Conservation (phyloP, 495 filamentous ascomycete species). For the Elaphomyces granulatus region DNA sequence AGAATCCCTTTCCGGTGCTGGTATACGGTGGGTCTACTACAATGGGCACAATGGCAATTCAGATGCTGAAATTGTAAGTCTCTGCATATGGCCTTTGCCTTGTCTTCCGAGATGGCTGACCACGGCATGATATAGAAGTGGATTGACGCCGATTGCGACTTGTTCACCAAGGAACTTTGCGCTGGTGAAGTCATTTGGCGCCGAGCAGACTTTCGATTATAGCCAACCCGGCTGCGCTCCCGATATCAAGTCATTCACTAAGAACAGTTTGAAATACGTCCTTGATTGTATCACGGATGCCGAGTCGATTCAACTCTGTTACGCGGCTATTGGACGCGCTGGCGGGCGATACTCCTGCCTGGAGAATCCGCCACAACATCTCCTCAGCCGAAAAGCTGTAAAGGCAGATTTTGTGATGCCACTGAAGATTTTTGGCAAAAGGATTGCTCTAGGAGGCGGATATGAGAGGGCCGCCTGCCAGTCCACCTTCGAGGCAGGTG, state of each 20-base stretch:
- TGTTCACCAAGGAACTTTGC: conserved; percentile 43
- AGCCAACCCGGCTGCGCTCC: conserved; percentile 22
- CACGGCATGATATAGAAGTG: conserved; percentile 2
- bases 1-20: conserved; percentile 14
- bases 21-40: conserved; percentile 21
- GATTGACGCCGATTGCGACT: conserved; percentile 39
- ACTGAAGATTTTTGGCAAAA: conserved; percentile 14
- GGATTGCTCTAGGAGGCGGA: neutral
- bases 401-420: conserved; percentile 19
- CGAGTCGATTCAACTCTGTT: conserved; percentile 24
- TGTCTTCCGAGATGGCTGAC: neutral
- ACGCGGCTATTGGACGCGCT: conserved; percentile 23
- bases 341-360: conserved; percentile 30
- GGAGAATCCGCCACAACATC: conserved; percentile 19
- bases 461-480: neutral
- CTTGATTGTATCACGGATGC: conserved; percentile 29
- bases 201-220: conserved; percentile 42
- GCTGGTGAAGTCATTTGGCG: conserved; percentile 37
- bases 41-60: conserved; percentile 18
- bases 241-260: conserved; percentile 27
- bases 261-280: conserved; percentile 21
- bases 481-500: conserved; percentile 8
- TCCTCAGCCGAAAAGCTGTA: conserved; percentile 14
- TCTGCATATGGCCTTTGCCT: neutral
- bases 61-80: conserved; percentile 18